Base-by-base conservation (phyloP, 768 basidiomycete genomes). In the Strobilomyces confusus region DNA sequence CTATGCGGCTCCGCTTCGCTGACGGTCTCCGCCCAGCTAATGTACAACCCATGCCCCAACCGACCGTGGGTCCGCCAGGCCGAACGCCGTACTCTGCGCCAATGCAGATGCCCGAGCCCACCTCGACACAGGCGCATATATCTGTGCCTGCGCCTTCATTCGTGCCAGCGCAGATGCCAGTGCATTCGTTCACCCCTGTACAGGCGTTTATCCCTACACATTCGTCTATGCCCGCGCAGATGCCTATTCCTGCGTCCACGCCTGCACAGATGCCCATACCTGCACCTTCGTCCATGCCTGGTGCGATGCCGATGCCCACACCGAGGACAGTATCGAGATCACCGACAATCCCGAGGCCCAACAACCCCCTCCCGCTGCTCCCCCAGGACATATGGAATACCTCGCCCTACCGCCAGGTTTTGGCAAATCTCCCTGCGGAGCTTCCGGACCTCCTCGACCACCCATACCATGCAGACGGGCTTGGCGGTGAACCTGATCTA, bases 301-400 rank as follows among this genome's bases (percentile, higher is more conserved):
- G 13, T 8, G 33, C 22, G 11, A 17, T 54, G 44, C 44, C 40
- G 15, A 26, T 55, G 44, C 48, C 44, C 11, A 54, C 48, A 30
- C 50, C 56, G n/a, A 41, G 33, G 5, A 19, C 49, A 6, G 42
- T 5, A 8, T 36, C 4, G 3, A 25, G 22, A 3, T 12, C 36
- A 12, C 22, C 47, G 15, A 30, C 48, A 13, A 30, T 44, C 11
- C 44, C 50, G 11, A 25, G 22, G 37, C 36, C 47, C 5, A 49
- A 51, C 17, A 86, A 90, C 62, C 86, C 86, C 5, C 79, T 89
- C 9, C 88, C 88, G 0, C 54, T 64, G 3, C 86, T 81, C 0
- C 88, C 88, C 0, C 69, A 70, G 30, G 81, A 88, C 61, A 51
- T 89, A 9, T 86, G 83, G 65, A 74, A 78, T 14, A 68, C 69